Evolutionary conservation across 768 basidiomycete genomes (phyloP), one percentile per base, ranked within the genome.

Genomic region (Fistulinella prunicolor): DNA sequence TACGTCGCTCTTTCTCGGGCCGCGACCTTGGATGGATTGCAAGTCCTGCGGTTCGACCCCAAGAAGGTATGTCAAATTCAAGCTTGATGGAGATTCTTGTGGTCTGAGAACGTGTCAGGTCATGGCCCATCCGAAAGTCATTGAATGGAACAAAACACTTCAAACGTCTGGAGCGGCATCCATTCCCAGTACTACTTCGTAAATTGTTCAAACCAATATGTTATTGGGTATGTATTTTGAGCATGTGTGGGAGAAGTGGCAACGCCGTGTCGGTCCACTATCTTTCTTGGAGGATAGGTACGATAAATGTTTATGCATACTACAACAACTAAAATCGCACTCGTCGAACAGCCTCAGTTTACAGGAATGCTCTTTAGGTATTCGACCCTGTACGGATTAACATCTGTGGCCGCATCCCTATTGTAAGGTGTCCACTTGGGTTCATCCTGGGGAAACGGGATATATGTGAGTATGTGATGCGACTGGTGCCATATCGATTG

Each of bases 351-450:
- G 12, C 19, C 7, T 51, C 44, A 63, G 48, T 55, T 59, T 17
- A 79, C 72, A 24, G 72, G 60, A 20, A 86, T 68, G 39, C 57
- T 71, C 55, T 74, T 68, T 48, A 89, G 63, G 58, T 93, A 92
- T 9, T 76, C 72, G 9, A 80, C 21, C 16, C 91, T 73, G 67
- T 77, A 77, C 6, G 73, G 72, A 61, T 90, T 91, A 19, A 42
- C 57, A 34, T 93, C 91, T 0, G 86, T 86, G 19, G 73, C 73
- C 1, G 58, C 47, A 38, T 75, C 71, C 17, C 91, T 79, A 59
- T 86, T 83, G 64, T 89, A 70, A 0, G 92, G 87, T 1, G 79
- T 73, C 93, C 94, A 96, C 65, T 91, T 94, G 13, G 91, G 92
- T 58, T 92, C 90, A 49, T 94, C 91, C 89, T 94, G 63, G 7